phyloP scores from a whole-genome alignment of 1,284 basidiomycete species.

The Boletus mariae region DNA sequence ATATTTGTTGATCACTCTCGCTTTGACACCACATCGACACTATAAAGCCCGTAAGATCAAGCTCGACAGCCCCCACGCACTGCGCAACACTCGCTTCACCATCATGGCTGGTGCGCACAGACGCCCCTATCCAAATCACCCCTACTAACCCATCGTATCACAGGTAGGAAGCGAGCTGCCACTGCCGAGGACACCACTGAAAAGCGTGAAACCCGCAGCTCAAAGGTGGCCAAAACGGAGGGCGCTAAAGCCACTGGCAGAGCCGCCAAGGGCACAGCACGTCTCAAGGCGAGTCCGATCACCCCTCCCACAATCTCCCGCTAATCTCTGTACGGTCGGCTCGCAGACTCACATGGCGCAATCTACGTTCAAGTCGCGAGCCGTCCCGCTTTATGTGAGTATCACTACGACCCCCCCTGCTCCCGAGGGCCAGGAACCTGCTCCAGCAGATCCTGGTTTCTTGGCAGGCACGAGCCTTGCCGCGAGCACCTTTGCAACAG shows the following conservation, averaged over 20 bases:
- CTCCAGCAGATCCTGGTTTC: conserved; percentile 53
- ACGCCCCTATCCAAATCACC: conserved; percentile 16
- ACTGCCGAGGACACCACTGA: conserved; percentile 36
- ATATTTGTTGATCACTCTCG: conserved; percentile 24
- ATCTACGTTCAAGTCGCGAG: conserved; percentile 58
- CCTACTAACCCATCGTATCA: conserved; percentile 3
- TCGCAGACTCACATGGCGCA: conserved; percentile 44
- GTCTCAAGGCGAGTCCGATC: conserved; percentile 27
- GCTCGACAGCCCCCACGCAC: background rate
- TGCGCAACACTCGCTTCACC: background rate
- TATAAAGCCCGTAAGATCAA: background rate
- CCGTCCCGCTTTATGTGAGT: conserved; percentile 63
- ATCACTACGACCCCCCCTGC: conserved; percentile 64
- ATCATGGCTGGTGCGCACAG: conserved; percentile 33
- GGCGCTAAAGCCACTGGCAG: conserved; percentile 24
- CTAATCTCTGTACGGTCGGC: background rate
- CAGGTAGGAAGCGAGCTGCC: conserved; percentile 47
- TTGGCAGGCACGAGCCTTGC: conserved; percentile 55
- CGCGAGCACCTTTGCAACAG: conserved; percentile 61
- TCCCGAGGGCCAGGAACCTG: conserved; percentile 39
- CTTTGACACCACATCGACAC: conserved; percentile 18
- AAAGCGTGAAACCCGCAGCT: conserved; percentile 41
- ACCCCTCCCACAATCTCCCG: background rate
- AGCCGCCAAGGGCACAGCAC: conserved; percentile 40
- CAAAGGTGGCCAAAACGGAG: conserved; percentile 49